Conservation (phyloP, 495 filamentous ascomycete species). For the Astrothelium subdiscretum region DNA sequence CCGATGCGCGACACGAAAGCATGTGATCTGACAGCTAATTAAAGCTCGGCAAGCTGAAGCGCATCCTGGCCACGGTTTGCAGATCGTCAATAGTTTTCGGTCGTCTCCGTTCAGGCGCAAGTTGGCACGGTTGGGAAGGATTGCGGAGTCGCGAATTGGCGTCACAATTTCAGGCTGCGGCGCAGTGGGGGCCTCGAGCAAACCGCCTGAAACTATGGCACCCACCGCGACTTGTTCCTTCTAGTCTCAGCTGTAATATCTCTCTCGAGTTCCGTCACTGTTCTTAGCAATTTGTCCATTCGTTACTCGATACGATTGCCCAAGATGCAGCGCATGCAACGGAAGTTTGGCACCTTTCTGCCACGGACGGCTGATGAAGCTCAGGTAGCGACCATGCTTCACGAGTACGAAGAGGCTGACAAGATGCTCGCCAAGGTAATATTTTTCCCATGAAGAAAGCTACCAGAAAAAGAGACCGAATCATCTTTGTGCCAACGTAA, state of each 20-base stretch:
- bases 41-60: not conserved
- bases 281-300: too few species aligned
- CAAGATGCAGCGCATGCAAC: slow-evolving; percentile 71
- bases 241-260: not conserved
- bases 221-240: not conserved
- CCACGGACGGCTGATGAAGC: slow-evolving; percentile 64
- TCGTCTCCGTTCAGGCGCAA: not conserved
- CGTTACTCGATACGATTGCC: too few species aligned
- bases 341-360: slow-evolving; percentile 62
- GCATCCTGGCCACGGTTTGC: not conserved
- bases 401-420: slow-evolving; percentile 78
- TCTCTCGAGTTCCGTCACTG: not conserved
- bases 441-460: not conserved
- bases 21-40: not conserved
- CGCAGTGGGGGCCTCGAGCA: not conserved
- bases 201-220: not conserved
- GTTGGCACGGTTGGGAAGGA: not conserved
- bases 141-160: not conserved
- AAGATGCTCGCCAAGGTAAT: slow-evolving; percentile 60
- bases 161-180: not conserved
- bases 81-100: not conserved
- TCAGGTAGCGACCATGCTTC: slow-evolving; percentile 62
- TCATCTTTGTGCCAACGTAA: not conserved
- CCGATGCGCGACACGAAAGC: not conserved
- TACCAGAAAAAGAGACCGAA: not conserved